phyloP scores from a whole-genome alignment of 257 asterid species.

The Thymus quinquecostatus region DNA sequence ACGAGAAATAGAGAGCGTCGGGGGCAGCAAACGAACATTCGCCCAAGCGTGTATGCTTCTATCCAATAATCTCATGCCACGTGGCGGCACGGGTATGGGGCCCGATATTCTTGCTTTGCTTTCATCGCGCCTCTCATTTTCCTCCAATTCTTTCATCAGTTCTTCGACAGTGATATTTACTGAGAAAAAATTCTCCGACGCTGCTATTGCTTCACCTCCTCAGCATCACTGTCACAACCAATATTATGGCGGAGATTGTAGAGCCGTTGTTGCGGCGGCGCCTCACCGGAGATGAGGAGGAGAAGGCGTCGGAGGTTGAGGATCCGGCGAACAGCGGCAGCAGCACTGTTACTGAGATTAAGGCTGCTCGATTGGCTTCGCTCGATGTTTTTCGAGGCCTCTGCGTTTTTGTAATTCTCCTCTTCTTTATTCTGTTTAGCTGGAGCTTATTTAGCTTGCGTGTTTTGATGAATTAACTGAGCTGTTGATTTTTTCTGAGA shows the following conservation, averaged over 20 bases:
- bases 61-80: constrained; percentile 25
- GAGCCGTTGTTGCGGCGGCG: constrained; percentile 47
- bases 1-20: background rate
- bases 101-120: background rate
- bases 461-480: background rate
- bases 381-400: constrained; percentile 82
- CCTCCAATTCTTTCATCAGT: background rate
- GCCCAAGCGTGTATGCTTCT: background rate
- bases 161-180: background rate
- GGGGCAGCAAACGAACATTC: background rate
- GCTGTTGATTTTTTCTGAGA: background rate
- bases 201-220: background rate
- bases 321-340: constrained; percentile 27
- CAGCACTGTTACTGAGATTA: constrained; percentile 28
- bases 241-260: constrained; percentile 51
- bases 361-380: constrained; percentile 60
- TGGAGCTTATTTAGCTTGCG: background rate
- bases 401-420: constrained; percentile 57
- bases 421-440: constrained; percentile 14
- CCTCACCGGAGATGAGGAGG: constrained; percentile 34
- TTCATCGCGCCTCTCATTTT: constrained; percentile 14
- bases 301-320: constrained; percentile 26
- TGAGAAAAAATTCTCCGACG: background rate
- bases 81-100: background rate
- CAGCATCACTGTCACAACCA: background rate